Conservation (phyloP, 2,329 filamentous ascomycete genomes). For the Xylariaceae sp. region DNA sequence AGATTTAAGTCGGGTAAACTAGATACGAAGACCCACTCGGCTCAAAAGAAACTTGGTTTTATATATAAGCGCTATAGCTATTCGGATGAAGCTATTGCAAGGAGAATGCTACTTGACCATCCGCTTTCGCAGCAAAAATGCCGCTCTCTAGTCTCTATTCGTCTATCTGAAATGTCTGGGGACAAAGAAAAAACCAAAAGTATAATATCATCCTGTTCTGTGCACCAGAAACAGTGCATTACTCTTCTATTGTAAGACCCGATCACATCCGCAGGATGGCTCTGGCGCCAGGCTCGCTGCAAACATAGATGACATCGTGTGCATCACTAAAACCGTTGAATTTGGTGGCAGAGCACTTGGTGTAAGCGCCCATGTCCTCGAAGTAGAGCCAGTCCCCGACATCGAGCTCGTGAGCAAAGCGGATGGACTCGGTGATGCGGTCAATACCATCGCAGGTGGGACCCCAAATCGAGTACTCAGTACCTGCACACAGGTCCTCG, state of each 20-base stretch:
- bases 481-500: conserved; percentile 51
- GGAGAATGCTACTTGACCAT: too few species aligned
- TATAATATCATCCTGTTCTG: too few species aligned
- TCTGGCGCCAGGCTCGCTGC: conserved; percentile 85
- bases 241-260: not conserved
- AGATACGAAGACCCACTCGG: too few species aligned
- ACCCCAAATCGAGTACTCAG: conserved; percentile 96
- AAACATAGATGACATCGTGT: conserved; percentile 93
- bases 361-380: conserved; percentile 98
- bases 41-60: too few species aligned
- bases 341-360: conserved; percentile 94
- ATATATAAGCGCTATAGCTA: too few species aligned
- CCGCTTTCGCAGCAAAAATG: too few species aligned
- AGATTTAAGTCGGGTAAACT: too few species aligned
- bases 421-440: conserved; percentile 83
- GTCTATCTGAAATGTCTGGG: too few species aligned
- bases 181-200: too few species aligned
- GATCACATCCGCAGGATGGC: conserved; percentile 63
- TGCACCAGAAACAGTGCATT: not conserved
- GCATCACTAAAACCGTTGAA: conserved; percentile 97
- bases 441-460: conserved; percentile 98
- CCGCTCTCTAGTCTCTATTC: too few species aligned
- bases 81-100: too few species aligned
- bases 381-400: conserved; percentile 99
- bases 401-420: conserved; percentile 77